A percentile compares a stretch with the other conserved stretches of the same genome.
phyloP scores from a whole-genome alignment of 306 rosid species.

The Ceratonia siliqua region DNA sequence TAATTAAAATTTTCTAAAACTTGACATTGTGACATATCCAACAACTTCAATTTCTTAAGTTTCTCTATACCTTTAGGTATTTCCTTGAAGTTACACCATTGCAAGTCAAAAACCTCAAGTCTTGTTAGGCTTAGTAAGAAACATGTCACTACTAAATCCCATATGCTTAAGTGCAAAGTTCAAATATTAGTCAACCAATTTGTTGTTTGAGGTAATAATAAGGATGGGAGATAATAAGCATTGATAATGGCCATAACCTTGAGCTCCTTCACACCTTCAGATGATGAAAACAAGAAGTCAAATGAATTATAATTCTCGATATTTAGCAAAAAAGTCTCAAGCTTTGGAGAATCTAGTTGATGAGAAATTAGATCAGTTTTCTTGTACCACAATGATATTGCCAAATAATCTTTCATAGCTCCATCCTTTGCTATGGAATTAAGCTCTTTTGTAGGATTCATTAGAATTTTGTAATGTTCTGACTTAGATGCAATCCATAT shows the following conservation, averaged over 20 bases:
- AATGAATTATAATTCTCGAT: neutral
- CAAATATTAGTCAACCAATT: neutral
- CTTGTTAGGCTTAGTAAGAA: neutral
- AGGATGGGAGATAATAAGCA: rapidly evolving
- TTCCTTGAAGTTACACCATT: neutral
- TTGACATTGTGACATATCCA: neutral
- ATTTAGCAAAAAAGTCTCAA: neutral
- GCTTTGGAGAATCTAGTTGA: neutral
- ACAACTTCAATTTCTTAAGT: neutral
- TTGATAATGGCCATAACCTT: neutral
- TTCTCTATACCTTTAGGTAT: neutral
- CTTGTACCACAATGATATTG: neutral
- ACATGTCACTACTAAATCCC: neutral
- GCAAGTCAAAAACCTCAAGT: neutral
- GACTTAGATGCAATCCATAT: neutral
- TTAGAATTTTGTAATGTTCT: neutral
- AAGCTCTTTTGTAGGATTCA: neutral
- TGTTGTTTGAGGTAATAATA: neutral
- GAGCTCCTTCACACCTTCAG: neutral
- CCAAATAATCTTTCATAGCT: neutral
- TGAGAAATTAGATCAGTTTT: neutral
- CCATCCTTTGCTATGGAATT: neutral
- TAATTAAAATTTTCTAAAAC: neutral
- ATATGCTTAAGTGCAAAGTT: neutral
- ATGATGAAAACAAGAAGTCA: neutral